Evolutionary conservation across 441 rosid genomes (phyloP).

Genomic region (Heliophila coronopifolia): DNA sequence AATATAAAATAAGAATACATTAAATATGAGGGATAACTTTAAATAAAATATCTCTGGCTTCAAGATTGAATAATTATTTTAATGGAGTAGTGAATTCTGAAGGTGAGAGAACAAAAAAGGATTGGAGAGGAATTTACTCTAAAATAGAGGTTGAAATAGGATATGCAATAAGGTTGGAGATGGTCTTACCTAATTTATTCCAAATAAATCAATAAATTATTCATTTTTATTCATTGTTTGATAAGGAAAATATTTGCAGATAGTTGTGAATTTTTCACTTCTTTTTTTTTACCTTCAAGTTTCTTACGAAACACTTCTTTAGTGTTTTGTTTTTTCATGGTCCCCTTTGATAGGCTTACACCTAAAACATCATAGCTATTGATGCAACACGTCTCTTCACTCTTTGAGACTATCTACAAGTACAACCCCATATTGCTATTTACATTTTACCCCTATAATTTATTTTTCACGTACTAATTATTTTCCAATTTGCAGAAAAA

Average conservation of each 20-base stretch:
- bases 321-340: constrained; percentile 8
- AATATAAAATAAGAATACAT: no score
- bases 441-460: background rate
- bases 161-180: no score
- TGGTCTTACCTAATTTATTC: no score
- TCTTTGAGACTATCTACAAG: background rate
- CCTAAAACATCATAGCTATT: constrained; percentile 28
- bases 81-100: no score
- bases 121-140: no score
- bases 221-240: background rate
- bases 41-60: no score
- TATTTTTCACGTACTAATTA: background rate
- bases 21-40: no score
- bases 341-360: constrained; percentile 29
- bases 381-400: constrained; percentile 24
- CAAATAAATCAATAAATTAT: background rate
- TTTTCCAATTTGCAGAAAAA: no score
- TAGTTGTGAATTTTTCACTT: background rate
- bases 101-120: no score
- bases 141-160: no score
- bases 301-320: constrained; percentile 14
- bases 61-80: no score
- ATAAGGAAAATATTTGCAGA: background rate
- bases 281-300: constrained; percentile 21
- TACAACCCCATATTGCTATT: background rate